Evolutionary conservation across 345 rosid species (phyloP).

Genomic region (Boechera stricta): DNA sequence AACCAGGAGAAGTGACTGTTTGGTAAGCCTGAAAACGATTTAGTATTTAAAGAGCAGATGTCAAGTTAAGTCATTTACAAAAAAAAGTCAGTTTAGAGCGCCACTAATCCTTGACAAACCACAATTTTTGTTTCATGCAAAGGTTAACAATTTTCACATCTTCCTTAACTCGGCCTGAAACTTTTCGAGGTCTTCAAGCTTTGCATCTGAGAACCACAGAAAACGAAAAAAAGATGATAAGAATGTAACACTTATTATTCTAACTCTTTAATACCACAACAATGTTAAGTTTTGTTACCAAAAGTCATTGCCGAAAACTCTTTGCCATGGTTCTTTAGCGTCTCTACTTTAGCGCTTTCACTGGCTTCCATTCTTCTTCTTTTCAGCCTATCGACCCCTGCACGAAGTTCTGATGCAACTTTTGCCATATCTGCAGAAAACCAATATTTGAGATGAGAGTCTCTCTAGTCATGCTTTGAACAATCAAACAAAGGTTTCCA

Average conservation of each 20-base stretch:
- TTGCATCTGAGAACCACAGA: constrained; percentile 43
- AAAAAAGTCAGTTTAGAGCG: background rate
- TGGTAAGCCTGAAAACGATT: background rate
- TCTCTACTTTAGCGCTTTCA: constrained; percentile 44
- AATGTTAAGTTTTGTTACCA: constrained; percentile 23
- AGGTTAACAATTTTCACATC: constrained; percentile 40
- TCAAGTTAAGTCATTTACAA: constrained; percentile 28
- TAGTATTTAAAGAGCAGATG: background rate
- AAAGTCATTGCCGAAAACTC: constrained; percentile 40
- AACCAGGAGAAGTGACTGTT: background rate
- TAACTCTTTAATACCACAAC: constrained; percentile 15
- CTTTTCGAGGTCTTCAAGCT: constrained; percentile 64
- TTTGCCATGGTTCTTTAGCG: constrained; percentile 43
- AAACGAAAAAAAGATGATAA: background rate
- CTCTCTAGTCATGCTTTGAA: constrained; percentile 8
- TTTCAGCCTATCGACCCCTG: constrained; percentile 52
- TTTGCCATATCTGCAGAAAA: constrained; percentile 63
- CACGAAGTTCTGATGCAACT: constrained; percentile 63
- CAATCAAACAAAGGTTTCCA: constrained; percentile 4
- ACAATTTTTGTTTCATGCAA: background rate
- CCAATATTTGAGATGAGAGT: background rate
- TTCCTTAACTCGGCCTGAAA: constrained; percentile 61
- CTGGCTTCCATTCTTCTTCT: constrained; percentile 43
- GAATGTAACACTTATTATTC: background rate
- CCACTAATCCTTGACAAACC: background rate